Conservation (phyloP, 805 yeast genomes). For the Candida vaughaniae region DNA sequence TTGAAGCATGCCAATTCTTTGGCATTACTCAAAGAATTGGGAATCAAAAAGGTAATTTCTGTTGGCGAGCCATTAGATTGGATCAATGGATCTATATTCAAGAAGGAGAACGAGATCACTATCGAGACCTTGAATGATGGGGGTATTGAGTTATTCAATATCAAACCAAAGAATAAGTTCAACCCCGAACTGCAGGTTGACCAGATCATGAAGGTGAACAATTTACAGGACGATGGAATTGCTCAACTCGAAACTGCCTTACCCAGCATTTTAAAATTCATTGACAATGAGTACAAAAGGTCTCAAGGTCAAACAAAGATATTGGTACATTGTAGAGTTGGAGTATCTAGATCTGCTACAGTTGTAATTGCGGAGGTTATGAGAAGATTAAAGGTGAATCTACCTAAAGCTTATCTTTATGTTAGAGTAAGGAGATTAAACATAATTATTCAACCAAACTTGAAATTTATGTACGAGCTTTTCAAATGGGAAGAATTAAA, state of each 20-base stretch:
- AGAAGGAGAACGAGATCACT: constrained; percentile 20
- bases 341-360: constrained; percentile 92
- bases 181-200: constrained; percentile 22
- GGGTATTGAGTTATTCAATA: constrained; percentile 29
- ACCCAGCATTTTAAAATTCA: constrained; percentile 61
- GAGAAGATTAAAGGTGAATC: constrained; percentile 63
- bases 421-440: constrained; percentile 89
- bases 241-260: constrained; percentile 68
- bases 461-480: constrained; percentile 87
- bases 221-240: constrained; percentile 88
- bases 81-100: constrained; percentile 42
- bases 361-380: constrained; percentile 95
- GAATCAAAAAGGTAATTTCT: constrained; percentile 72
- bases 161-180: constrained; percentile 19
- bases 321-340: constrained; percentile 91
- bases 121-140: constrained; percentile 26
- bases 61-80: constrained; percentile 82
- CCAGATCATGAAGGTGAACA: constrained; percentile 60
- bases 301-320: constrained; percentile 29
- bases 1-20: constrained; percentile 76
- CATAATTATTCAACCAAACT: constrained; percentile 91
- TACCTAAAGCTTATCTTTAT: constrained; percentile 79
- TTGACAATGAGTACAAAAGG: constrained; percentile 41
- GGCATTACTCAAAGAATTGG: constrained; percentile 58
- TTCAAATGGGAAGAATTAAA: constrained; percentile 48